Conservation (phyloP, 352 stramenopile species). For the Phytopythium chamaehyphon region DNA sequence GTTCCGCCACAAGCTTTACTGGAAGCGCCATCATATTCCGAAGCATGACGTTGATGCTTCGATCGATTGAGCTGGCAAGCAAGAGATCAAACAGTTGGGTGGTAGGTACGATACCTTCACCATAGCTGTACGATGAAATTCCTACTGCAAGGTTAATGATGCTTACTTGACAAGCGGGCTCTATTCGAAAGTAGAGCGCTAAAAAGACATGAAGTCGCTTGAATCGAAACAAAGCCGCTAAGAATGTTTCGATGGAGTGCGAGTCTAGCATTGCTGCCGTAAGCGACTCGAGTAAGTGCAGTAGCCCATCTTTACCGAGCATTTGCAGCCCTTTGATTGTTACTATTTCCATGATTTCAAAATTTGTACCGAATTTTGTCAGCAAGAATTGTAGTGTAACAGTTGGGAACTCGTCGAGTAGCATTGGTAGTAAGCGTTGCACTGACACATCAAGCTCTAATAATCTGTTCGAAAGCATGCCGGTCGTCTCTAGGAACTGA, state of each 20-base stretch:
- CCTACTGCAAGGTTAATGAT: conserved; percentile 32
- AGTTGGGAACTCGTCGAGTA: conserved; percentile 49
- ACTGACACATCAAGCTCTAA: conserved; percentile 37
- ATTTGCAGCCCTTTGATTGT: conserved; percentile 22
- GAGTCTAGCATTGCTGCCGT: conserved; percentile 14
- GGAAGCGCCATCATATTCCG: conserved; percentile 37
- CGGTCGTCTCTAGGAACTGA: conserved; percentile 52
- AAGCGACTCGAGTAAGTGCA: conserved; percentile 45
- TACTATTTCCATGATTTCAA: conserved; percentile 33
- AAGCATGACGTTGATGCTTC: conserved; percentile 33
- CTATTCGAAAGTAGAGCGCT: conserved; percentile 39
- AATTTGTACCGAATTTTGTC: conserved; percentile 43
- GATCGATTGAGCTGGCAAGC: conserved; percentile 26
- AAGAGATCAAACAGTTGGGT: conserved; percentile 45
- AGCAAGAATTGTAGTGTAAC: conserved; percentile 47
- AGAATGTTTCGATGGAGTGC: conserved; percentile 31
- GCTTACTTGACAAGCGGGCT: conserved; percentile 24
- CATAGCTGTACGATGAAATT: not conserved
- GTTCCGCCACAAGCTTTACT: conserved; percentile 9
- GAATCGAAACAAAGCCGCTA: conserved; percentile 33
- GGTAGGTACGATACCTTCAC: not conserved
- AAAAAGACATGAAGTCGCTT: conserved; percentile 24
- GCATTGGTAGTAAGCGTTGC: conserved; percentile 15
- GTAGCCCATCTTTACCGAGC: conserved; percentile 39
- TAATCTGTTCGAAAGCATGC: conserved; percentile 22